A percentile compares a stretch with the other conserved stretches of the same genome.
phyloP scores from a whole-genome alignment of 1,284 basidiomycete genomes.

The Ustilago nuda region DNA sequence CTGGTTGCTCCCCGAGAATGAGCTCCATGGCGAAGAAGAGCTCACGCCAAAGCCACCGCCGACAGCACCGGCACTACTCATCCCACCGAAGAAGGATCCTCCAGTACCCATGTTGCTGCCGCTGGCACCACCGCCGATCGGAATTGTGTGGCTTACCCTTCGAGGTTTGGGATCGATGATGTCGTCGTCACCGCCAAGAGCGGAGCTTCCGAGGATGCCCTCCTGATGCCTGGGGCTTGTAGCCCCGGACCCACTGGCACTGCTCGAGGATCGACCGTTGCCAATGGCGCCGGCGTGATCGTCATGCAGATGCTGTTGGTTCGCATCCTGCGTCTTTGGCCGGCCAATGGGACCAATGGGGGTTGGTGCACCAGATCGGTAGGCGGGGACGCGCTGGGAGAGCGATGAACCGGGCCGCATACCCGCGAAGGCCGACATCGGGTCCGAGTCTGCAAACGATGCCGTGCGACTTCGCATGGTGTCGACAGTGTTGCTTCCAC shows the following conservation, averaged over 20 bases:
- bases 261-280: constrained; percentile 49
- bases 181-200: constrained; percentile 68
- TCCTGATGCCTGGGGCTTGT: constrained; percentile 53
- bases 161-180: constrained; percentile 63
- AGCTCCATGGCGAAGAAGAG: constrained; percentile 50
- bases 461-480: constrained; percentile 45
- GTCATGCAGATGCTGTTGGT: constrained; percentile 40
- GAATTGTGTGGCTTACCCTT: constrained; percentile 56
- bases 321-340: constrained; percentile 51
- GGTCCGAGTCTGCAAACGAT: constrained; percentile 48
- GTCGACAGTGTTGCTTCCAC: constrained; percentile 25
- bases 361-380: constrained; percentile 42
- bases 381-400: constrained; percentile 46
- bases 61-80: constrained; percentile 30
- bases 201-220: constrained; percentile 67
- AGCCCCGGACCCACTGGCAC: constrained; percentile 43
- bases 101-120: constrained; percentile 38
- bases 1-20: constrained; percentile 43
- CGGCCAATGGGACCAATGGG: constrained; percentile 68
- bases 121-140: constrained; percentile 42
- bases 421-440: constrained; percentile 42
- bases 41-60: constrained; percentile 42
- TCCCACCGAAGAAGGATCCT: constrained; percentile 45
- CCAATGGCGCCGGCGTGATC: constrained; percentile 39
- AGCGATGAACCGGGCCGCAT: constrained; percentile 49